A percentile compares a stretch with the other conserved stretches of the same genome.
Evolutionary conservation across 805 yeast species (phyloP).

Genomic region (Candida adriatica): DNA sequence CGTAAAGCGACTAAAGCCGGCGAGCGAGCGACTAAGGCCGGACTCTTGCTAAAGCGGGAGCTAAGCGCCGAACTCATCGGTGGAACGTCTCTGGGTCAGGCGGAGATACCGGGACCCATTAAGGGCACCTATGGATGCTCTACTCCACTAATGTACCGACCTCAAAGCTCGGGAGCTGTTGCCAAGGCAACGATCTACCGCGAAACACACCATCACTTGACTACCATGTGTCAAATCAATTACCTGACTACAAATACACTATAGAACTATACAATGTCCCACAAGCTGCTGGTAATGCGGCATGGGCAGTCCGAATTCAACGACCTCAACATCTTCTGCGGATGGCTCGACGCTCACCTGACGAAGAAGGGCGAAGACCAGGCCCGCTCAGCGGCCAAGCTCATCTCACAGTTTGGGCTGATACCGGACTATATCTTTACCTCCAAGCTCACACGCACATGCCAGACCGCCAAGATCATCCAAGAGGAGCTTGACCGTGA

Average conservation of each 20-base stretch:
- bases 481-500: slow-evolving; percentile 46
- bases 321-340: slow-evolving; percentile 69
- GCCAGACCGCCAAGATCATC: slow-evolving; percentile 67
- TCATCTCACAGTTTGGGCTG: slow-evolving; percentile 42
- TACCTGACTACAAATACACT: background rate
- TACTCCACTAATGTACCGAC: too few species aligned
- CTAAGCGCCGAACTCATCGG: too few species aligned
- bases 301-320: slow-evolving; percentile 85
- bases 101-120: too few species aligned
- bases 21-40: too few species aligned
- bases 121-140: too few species aligned
- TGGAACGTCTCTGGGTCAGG: too few species aligned
- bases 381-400: slow-evolving; percentile 57
- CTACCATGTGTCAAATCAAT: background rate
- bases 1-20: too few species aligned
- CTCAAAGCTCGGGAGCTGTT: too few species aligned
- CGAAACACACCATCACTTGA: slow-evolving; percentile 1
- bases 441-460: slow-evolving; percentile 66
- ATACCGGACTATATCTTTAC: slow-evolving; percentile 60
- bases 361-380: slow-evolving; percentile 63
- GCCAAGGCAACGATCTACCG: too few species aligned
- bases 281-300: slow-evolving; percentile 52
- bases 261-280: slow-evolving; percentile 9
- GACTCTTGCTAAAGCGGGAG: too few species aligned
- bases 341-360: slow-evolving; percentile 75